Conservation (phyloP, 345 rosid species). For the Capsella bursapastoris region DNA sequence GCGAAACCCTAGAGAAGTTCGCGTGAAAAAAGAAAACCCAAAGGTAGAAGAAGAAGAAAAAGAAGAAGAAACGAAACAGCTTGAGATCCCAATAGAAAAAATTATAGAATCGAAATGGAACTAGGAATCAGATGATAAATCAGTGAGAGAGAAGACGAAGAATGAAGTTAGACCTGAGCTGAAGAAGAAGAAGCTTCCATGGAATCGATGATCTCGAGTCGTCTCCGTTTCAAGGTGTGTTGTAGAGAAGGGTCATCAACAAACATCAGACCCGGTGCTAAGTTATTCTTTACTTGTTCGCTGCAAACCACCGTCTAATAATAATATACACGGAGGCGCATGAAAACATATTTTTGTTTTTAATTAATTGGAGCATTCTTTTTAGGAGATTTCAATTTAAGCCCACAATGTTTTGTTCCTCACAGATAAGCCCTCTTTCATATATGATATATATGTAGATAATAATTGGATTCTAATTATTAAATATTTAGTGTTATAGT, state of each 20-base stretch:
- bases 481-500: too few relatives aligned
- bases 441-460: too few relatives aligned
- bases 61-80: neutral
- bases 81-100: neutral
- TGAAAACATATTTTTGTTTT: neutral
- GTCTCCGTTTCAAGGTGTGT: constrained; percentile 70
- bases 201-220: constrained; percentile 53
- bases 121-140: neutral
- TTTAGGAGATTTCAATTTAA: neutral
- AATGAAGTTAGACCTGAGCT: constrained; percentile 53
- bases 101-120: constrained; percentile 3
- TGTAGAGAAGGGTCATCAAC: constrained; percentile 55
- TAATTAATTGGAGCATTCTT: neutral
- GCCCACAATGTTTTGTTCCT: neutral
- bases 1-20: constrained; percentile 9
- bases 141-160: neutral
- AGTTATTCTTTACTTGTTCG: constrained; percentile 29
- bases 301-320: constrained; percentile 28
- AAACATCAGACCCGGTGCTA: constrained; percentile 53
- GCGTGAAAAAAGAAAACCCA: neutral
- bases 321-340: neutral
- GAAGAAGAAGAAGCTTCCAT: constrained; percentile 84
- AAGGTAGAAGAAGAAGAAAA: neutral
- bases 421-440: neutral
- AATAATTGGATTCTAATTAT: too few relatives aligned